phyloP scores from a whole-genome alignment of 1,284 basidiomycete species.

The Calocybe gambosa region DNA sequence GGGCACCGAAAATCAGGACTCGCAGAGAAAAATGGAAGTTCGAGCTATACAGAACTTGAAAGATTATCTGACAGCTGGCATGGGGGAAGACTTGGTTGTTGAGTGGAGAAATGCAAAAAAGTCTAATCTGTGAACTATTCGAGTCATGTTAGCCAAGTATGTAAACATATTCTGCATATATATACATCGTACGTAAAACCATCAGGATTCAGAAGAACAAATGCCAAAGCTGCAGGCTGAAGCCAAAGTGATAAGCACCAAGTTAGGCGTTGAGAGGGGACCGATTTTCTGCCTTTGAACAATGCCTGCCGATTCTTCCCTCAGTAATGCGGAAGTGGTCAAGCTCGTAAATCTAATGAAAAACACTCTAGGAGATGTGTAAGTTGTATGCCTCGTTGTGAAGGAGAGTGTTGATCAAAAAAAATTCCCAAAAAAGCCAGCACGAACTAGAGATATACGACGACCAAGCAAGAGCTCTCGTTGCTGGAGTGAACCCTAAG shows the following conservation, averaged over 20 bases:
- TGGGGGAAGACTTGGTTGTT: slow-evolving; percentile 58
- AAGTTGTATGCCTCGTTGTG: background rate
- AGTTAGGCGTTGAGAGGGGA: too few species aligned
- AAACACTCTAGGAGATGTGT: slow-evolving; percentile 10
- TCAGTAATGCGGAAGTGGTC: slow-evolving; percentile 1
- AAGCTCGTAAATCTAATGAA: slow-evolving; percentile 8
- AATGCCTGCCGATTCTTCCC: background rate
- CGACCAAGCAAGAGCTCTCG: slow-evolving; percentile 25
- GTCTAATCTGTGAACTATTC: slow-evolving; percentile 11
- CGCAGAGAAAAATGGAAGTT: slow-evolving; percentile 79
- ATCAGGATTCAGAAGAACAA: too few species aligned
- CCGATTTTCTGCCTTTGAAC: background rate
- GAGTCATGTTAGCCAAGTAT: background rate
- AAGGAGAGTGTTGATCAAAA: background rate
- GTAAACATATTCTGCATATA: background rate
- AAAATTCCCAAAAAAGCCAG: slow-evolving; percentile 19
- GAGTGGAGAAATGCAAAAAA: slow-evolving; percentile 40
- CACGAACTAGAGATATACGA: slow-evolving; percentile 24
- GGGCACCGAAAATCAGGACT: slow-evolving; percentile 82
- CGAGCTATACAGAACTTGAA: slow-evolving; percentile 67
- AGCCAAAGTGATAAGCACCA: too few species aligned
- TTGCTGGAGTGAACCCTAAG: slow-evolving; percentile 20
- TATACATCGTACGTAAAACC: background rate
- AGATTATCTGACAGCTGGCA: slow-evolving; percentile 60
- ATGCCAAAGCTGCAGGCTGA: too few species aligned